These are phyloP conservation scores for Trichosporon ovoides DNA, from an alignment of 1,284 basidiomycete species.

Conservation along the genomic window DNA sequence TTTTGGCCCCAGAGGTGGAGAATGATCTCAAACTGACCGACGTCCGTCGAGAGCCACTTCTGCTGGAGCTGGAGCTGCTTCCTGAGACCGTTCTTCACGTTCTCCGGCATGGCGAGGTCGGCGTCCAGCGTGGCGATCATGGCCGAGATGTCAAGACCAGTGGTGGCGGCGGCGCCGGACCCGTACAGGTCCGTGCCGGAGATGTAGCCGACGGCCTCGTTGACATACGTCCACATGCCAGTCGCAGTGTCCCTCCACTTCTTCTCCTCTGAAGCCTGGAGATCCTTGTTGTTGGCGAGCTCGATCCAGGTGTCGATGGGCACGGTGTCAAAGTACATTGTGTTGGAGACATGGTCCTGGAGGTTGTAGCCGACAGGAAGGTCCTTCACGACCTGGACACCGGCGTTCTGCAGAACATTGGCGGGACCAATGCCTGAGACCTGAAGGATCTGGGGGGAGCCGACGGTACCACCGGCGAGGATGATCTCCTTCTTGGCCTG, in stretches of 20 bases:
- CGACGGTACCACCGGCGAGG: conserved; percentile 57
- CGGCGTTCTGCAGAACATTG: conserved; percentile 55
- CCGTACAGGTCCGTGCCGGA: conserved; percentile 31
- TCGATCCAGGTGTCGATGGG: conserved; percentile 40
- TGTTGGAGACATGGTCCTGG: conserved; percentile 60
- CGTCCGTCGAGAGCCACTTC: conserved; percentile 28
- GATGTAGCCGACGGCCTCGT: conserved; percentile 44
- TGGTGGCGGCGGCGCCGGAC: conserved; percentile 16
- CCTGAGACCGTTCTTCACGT: conserved; percentile 35
- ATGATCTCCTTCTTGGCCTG: conserved; percentile 55
- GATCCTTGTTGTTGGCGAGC: conserved; percentile 24
- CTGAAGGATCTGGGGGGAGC: conserved; percentile 63
- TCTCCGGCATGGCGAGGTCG: conserved; percentile 33
- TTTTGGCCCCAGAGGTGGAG: conserved; percentile 38
- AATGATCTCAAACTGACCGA: conserved; percentile 47
- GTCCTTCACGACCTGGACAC: conserved; percentile 52
- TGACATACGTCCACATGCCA: conserved; percentile 48
- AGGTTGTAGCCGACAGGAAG: conserved; percentile 71
- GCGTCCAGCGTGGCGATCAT: conserved; percentile 64
- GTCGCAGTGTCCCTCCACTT: conserved; percentile 32
- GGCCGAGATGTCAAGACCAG: conserved; percentile 57
- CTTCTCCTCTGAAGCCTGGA: conserved; percentile 23
- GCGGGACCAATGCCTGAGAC: conserved; percentile 66
- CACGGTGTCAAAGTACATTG: conserved; percentile 37
- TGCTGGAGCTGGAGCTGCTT: conserved; percentile 41